Conservation (phyloP, 257 asterid species). For the Nicotiana tabacum region DNA sequence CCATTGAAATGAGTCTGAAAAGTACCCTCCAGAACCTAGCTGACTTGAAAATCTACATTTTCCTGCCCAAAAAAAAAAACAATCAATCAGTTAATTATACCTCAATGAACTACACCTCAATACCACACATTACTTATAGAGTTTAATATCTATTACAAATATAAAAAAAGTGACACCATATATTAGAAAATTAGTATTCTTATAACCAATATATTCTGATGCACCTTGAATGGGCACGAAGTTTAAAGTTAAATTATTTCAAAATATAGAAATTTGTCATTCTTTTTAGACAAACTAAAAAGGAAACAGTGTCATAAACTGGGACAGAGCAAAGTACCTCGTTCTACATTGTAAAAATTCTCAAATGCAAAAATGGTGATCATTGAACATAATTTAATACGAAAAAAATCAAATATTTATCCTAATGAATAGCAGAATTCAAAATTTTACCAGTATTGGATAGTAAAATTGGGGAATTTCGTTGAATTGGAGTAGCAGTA, state of each 20-base stretch:
- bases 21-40: slow-evolving; percentile 37
- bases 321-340: no score
- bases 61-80: slow-evolving; percentile 25
- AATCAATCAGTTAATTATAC: not conserved
- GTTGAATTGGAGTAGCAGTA: slow-evolving; percentile 10
- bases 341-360: not conserved
- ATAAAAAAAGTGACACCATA: no score
- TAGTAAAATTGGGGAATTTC: slow-evolving; percentile 20
- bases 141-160: not conserved
- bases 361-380: not conserved
- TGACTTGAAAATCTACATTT: slow-evolving; percentile 22
- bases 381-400: not conserved
- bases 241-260: no score
- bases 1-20: slow-evolving; percentile 44
- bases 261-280: no score
- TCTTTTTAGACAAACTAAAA: no score
- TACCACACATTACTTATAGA: not conserved
- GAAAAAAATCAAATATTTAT: not conserved
- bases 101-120: not conserved
- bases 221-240: no score
- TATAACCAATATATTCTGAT: no score
- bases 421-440: not conserved
- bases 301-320: not conserved
- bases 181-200: no score
- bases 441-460: slow-evolving; percentile 37